Conservation (phyloP, 768 basidiomycete species). For the Serendipita sp. region DNA sequence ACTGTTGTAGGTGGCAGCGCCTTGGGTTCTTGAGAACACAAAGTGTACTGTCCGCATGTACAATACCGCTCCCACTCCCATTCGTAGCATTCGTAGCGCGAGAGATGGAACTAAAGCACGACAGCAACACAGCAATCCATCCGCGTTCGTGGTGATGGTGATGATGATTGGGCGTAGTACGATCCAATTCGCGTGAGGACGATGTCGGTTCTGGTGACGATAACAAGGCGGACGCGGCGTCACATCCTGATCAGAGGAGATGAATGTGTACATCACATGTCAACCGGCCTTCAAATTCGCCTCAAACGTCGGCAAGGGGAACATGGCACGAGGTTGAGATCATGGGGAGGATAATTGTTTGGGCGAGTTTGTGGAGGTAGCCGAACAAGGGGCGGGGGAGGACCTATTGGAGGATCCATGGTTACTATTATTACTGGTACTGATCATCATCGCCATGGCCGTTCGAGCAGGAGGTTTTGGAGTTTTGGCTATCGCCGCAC, state of each 20-base stretch:
- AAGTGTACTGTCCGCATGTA: background rate
- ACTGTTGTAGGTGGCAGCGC: constrained; percentile 23
- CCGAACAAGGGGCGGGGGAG: background rate
- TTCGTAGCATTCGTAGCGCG: background rate
- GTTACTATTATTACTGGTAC: too few relatives aligned
- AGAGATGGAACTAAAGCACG: background rate
- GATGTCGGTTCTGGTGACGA: background rate
- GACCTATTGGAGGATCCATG: background rate
- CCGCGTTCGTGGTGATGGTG: too few relatives aligned
- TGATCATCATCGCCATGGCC: background rate
- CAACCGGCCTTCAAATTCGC: too few relatives aligned
- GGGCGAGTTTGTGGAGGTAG: background rate
- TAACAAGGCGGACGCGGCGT: background rate
- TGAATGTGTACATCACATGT: too few relatives aligned
- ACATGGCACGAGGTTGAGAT: too few relatives aligned
- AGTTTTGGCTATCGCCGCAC: background rate
- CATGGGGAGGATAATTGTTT: too few relatives aligned
- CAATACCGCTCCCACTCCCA: too few relatives aligned
- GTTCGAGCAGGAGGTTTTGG: background rate
- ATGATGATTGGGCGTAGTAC: background rate
- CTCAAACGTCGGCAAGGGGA: too few relatives aligned
- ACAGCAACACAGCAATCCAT: too few relatives aligned
- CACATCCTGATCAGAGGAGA: too few relatives aligned
- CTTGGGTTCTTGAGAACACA: background rate
- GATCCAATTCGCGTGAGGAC: too few relatives aligned